Base-by-base conservation (phyloP, 345 rosid genomes). In the Euphorbia lathyris region DNA sequence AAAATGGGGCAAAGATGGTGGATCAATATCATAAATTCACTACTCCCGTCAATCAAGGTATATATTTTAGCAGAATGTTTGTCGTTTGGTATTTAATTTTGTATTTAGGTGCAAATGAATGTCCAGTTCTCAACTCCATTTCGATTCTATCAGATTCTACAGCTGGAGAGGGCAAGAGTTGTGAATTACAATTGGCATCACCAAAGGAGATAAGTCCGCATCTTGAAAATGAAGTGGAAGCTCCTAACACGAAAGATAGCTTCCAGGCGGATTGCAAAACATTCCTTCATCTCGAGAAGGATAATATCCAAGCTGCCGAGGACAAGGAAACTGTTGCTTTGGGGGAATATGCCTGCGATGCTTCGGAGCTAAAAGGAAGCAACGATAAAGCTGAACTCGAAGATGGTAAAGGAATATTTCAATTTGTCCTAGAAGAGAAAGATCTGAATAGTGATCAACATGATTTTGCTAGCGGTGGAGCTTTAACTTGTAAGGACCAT, bases 81-180 rank as follows among this genome's bases (percentile, higher is more conserved):
- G n/a, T n/a, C n/a, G 36, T 32, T 19, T 60, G 16, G n/a, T 32
- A 11, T 66, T 51, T 34, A 11, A 9, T 9, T 6, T 53, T 51
- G 42, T 34, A 17, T 32, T 32, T 60, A 36, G 36, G 62, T 14
- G 5, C 62, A 14, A 48, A 6, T n/a, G n/a, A 14, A 5, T 13
- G 22, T 13, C 30, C 50, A 12, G 36, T 36, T 55, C 51, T 40
- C 23, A 38, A 36, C 23, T n/a, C 0, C 12, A 7, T 69, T 9
- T 71, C 45, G 52, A 55, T 66, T n/a, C 40, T 53, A 7, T 51
- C 81, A n/a, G n/a, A n/a, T n/a, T n/a, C n/a, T 26, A 74, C 71
- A 16, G 59, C 50, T 52, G 51, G 66, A 52, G 72, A 66, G 38
- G 65, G 47, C 34, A 26, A 61, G 16, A 74, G 13, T 57, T 10